Evolutionary conservation across 2,329 filamentous ascomycete genomes (phyloP), one percentile per base, ranked within the genome.

Genomic region (Neopestalotiopsis clavispora): DNA sequence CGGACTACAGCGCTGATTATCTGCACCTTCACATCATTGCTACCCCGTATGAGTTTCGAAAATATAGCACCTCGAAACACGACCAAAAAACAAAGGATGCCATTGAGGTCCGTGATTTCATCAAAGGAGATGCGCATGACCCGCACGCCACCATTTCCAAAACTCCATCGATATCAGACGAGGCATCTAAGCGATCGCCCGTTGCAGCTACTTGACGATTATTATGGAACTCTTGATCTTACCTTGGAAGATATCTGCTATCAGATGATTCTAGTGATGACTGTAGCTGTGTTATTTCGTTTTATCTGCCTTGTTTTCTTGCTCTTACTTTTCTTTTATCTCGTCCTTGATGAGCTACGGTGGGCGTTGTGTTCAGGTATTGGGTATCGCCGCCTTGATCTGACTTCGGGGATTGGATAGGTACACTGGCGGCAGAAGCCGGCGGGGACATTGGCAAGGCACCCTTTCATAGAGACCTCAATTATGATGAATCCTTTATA

Each of bases 81-180:
- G 66, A 67, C 40, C 62, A 62, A 20, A 67, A 67, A 30, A 62
- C 66, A n/a, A 67, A 62, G 34, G 66, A 67, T 57, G 66, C 66
- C 6, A 20, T 30, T 13, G 66, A 67, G 28, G 66, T 67, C 20
- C 59, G 66, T 38, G 65, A 67, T 38, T 59, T 67, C 32, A 67
- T 67, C 40, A 45, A 34, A 4, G 10, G 34, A 30, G 65, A 60
- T 14, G 61, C 61, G 34, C 59, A 52, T 14, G 23, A 14, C 57
- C 30, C 20, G 6, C 23, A 23, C 23, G 28, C 23, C n/a, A 34
- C 14, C 30, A 28, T 14, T 10, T 30, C 57, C 23, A 59, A 23
- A 34, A 59, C n/a, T 23, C 23, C 57, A 17, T 59, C 57, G 10
- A 59, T 59, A n/a, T 59, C 57, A 13, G 57, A 59, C 14, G 57